Conservation (phyloP, 228 moss, liverwort and hornwort species). For the Sphagnum fallax region DNA sequence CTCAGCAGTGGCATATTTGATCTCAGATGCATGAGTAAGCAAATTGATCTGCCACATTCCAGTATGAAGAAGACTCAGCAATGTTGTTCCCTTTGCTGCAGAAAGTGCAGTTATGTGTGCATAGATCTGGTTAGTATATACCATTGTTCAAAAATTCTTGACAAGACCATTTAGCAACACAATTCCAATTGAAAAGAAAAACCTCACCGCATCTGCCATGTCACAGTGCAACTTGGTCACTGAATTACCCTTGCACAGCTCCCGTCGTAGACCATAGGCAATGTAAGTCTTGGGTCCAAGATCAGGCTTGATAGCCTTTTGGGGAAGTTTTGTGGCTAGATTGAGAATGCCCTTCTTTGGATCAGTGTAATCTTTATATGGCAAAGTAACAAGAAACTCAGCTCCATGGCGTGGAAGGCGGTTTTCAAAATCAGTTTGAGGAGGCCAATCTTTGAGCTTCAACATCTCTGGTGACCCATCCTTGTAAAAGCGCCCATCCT, state of each 20-base stretch:
- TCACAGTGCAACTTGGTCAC: conserved; percentile 98
- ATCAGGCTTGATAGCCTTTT: conserved; percentile 70
- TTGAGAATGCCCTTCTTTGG: conserved; percentile 70
- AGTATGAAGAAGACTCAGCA: no score
- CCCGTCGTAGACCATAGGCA: conserved; percentile 73
- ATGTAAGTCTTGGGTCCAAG: conserved; percentile 97
- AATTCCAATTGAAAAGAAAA: background rate
- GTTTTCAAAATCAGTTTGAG: conserved; percentile 73
- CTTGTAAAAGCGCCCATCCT: conserved; percentile 32
- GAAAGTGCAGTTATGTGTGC: no score
- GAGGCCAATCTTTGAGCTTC: conserved; percentile 97
- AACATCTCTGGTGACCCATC: conserved; percentile 90
- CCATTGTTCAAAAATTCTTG: no score
- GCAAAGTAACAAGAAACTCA: conserved; percentile 82
- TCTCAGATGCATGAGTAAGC: conserved; percentile 37
- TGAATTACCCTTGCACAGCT: conserved; percentile 89
- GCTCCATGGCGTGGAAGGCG: conserved; percentile 84
- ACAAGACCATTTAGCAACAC: background rate
- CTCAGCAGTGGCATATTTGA: conserved; percentile 14
- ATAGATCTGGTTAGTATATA: no score
- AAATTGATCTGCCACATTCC: conserved; percentile 34
- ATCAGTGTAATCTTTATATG: conserved; percentile 86
- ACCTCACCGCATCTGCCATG: conserved; percentile 89
- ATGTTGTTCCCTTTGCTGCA: no score
- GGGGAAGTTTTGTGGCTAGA: conserved; percentile 77